phyloP scores from a whole-genome alignment of 192 early-diverging fungal species.

The Jimgerdemannia flammicorona region DNA sequence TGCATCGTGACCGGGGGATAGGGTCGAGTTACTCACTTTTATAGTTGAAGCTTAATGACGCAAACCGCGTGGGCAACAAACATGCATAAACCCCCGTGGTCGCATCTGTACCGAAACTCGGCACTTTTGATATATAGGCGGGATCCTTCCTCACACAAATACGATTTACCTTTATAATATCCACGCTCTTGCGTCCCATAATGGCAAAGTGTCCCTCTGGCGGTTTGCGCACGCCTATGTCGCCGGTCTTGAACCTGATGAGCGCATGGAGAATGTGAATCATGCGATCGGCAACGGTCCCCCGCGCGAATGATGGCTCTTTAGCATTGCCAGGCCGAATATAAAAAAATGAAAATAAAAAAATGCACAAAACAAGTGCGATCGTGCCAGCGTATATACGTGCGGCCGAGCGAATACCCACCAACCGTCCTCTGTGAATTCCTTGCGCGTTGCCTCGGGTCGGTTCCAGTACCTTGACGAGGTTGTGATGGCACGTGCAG shows the following conservation, averaged over 20 bases:
- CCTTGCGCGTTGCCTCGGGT: constrained; percentile 65
- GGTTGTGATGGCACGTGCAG: no score
- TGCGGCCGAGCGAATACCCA: constrained; percentile 22
- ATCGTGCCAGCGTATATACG: no score
- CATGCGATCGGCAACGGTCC: no score
- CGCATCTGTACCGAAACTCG: neutral
- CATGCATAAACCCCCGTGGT: neutral
- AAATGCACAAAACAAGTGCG: no score
- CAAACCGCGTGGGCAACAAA: neutral
- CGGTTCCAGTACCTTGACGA: constrained; percentile 62
- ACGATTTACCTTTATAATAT: constrained; percentile 71
- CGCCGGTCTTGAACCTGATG: constrained; percentile 71
- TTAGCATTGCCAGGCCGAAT: no score
- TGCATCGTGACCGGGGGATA: neutral
- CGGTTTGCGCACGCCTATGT: constrained; percentile 56
- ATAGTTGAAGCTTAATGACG: neutral
- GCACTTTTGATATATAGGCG: neutral
- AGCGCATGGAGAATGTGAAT: neutral
- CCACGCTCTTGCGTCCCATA: constrained; percentile 74
- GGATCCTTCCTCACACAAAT: neutral
- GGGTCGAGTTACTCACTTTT: neutral
- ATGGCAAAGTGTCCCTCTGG: constrained; percentile 62
- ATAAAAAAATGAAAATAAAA: no score
- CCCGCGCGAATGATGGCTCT: no score
- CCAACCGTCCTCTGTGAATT: constrained; percentile 74